Evolutionary conservation across 192 early-diverging fungal species (phyloP), one percentile per base, ranked within the genome.

Genomic region (Rhizoclosmatium sp.): DNA sequence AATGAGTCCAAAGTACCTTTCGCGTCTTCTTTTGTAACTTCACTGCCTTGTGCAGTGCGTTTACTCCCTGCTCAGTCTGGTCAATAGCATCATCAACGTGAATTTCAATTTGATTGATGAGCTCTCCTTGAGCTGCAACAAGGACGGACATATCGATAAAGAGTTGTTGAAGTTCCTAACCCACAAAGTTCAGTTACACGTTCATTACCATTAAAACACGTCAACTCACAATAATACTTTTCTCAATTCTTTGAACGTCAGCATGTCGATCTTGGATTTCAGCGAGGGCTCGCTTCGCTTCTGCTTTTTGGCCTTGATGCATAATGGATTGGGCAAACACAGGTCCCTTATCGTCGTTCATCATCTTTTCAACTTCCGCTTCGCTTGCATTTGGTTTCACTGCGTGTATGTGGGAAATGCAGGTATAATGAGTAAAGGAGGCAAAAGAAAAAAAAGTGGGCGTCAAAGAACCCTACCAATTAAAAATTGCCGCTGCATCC

Each of bases 101-200:
- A 7, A 82, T 79, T 80, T 94, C 94, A 39, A 96, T 93, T 48
- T 92, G 84, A 59, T 92, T 86, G 46, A 96, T 77, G 49, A 91
- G 76, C 47, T 93, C 91, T 44, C 89, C 94, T 75, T 96, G 94
- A 1, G 90, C 88, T 46, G 88, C 87, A 0, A 96, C 92, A 39
- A 95, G 82, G 45, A 94, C 93, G 47, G 94, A 87, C 94, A 96
- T 95, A 75, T 96, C 94, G 47, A 93, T 90, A 70, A 96, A 96
- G 45, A 96, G 82, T 86, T 95, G 91, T 83, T 94, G 93, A 58
- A 96, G 84, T 88, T 96, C 94, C 90, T 93, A 83, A 31, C 16
- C 45, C 54, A 41, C n/a, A 86, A 31, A 0, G 31, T 31, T 31
- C 31, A 31, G 31, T 31, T 54, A 16, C 51, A 54, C 51, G 51